Evolutionary conservation across 2,329 filamentous ascomycete genomes (phyloP).

Genomic region (Samsoniella hepiali): DNA sequence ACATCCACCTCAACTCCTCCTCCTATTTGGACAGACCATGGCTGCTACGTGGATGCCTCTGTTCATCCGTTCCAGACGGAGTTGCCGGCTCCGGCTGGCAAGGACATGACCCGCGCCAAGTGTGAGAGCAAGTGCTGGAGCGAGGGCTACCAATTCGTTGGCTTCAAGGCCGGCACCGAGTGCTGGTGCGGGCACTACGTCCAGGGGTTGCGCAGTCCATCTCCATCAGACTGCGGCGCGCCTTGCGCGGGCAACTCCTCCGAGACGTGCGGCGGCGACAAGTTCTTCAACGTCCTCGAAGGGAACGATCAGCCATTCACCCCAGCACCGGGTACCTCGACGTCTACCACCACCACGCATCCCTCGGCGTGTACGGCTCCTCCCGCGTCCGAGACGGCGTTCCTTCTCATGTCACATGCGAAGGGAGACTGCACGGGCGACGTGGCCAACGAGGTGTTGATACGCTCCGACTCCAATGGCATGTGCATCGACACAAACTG

Average conservation of each 20-base stretch:
- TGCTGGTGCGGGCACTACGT: slow-evolving; percentile 13
- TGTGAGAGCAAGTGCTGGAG: slow-evolving; percentile 3
- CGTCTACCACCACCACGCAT: not conserved
- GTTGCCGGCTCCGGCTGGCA: not conserved
- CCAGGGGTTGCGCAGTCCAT: not conserved
- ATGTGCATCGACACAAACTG: slow-evolving; percentile 4
- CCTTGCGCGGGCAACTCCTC: slow-evolving; percentile 11
- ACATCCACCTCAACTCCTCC: not conserved
- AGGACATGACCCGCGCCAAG: not conserved
- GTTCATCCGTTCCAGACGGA: slow-evolving; percentile 5
- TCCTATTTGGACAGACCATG: slow-evolving; percentile 6
- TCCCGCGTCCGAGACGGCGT: not conserved
- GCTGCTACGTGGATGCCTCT: slow-evolving; percentile 4
- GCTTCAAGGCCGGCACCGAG: slow-evolving; percentile 9
- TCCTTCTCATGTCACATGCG: not conserved
- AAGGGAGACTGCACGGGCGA: slow-evolving; percentile 2
- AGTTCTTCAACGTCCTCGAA: not conserved
- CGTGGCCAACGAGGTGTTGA: not conserved
- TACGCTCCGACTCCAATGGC: not conserved
- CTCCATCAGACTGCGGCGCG: not conserved
- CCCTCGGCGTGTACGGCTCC: not conserved
- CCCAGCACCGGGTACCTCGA: not conserved
- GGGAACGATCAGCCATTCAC: not conserved
- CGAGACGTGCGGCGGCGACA: not conserved
- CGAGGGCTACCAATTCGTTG: slow-evolving; percentile 3